phyloP scores from a whole-genome alignment of 2,329 filamentous ascomycete genomes.

The Cercospora beticola region DNA sequence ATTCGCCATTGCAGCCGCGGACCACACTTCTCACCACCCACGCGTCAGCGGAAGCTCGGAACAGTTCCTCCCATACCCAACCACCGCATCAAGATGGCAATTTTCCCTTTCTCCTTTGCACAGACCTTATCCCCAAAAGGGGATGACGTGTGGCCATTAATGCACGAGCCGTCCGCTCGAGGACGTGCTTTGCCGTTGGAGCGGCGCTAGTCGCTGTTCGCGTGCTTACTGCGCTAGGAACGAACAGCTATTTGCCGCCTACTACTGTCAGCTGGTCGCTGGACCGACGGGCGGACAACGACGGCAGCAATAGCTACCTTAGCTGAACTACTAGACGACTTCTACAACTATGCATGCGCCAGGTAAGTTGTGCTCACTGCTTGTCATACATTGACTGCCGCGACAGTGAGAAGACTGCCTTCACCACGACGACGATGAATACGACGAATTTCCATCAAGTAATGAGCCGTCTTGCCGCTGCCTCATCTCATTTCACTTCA shows the following conservation, averaged over 20 bases:
- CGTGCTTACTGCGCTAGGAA: not conserved
- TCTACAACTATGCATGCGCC: not conserved
- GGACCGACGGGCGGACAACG: not conserved
- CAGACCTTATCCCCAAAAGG: not conserved
- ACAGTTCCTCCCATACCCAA: not conserved
- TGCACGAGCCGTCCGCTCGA: not conserved
- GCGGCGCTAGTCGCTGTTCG: not conserved
- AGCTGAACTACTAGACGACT: not conserved
- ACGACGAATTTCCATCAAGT: not conserved
- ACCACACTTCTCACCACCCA: not conserved
- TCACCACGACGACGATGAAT: not conserved
- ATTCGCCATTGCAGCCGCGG: not conserved
- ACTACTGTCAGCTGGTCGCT: not conserved
- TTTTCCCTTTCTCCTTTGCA: not conserved
- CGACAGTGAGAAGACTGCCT: not conserved
- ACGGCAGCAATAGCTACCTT: not conserved
- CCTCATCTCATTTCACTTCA: not conserved
- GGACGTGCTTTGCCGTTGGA: not conserved
- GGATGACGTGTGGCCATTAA: not conserved
- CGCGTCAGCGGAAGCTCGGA: not conserved
- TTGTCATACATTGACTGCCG: not conserved
- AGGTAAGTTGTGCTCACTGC: not conserved
- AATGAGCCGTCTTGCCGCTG: not conserved
- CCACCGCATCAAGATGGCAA: not conserved
- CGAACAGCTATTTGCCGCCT: not conserved